Conservation (phyloP, 371 early-diverging fungal genomes). For the Mortierella sp. region DNA sequence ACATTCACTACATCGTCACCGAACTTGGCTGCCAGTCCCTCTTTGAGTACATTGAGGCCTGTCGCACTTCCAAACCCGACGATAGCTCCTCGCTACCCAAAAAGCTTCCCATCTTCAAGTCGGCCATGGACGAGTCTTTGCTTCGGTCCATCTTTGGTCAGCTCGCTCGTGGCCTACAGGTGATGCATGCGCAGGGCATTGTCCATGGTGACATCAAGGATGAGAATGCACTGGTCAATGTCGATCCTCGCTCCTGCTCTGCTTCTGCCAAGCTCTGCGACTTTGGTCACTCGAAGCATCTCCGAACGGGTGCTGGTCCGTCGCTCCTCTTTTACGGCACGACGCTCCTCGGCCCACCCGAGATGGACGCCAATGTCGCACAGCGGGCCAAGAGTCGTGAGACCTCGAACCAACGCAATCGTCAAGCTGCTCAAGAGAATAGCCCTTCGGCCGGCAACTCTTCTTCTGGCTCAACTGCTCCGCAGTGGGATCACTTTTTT, state of each 20-base stretch:
- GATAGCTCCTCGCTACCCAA: constrained; percentile 3
- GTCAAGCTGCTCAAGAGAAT: constrained; percentile 11
- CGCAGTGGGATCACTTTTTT: constrained; percentile 24
- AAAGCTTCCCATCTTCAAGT: constrained; percentile 10
- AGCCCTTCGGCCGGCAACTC: constrained; percentile 3
- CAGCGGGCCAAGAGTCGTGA: constrained; percentile 21
- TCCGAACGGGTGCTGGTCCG: constrained; percentile 20
- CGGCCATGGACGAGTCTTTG: constrained; percentile 28
- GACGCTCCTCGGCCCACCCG: constrained; percentile 42
- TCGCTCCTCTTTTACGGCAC: constrained; percentile 44
- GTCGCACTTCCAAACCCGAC: constrained; percentile 24
- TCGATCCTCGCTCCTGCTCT: constrained; percentile 21
- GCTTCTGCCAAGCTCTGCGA: constrained; percentile 44
- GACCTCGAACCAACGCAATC: constrained; percentile 15
- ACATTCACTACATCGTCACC: constrained; percentile 47
- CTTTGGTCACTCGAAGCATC: constrained; percentile 43
- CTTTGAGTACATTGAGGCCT: constrained; percentile 48
- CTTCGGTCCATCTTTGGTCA: constrained; percentile 38
- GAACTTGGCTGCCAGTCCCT: constrained; percentile 39
- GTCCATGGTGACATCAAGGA: constrained; percentile 52
- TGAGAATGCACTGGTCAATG: constrained; percentile 41
- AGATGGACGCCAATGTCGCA: constrained; percentile 30
- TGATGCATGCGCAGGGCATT: constrained; percentile 34
- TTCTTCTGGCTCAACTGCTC: background rate
- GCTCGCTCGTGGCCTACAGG: constrained; percentile 34